phyloP scores from a whole-genome alignment of 345 rosid genomes.

The Viola odorata region DNA sequence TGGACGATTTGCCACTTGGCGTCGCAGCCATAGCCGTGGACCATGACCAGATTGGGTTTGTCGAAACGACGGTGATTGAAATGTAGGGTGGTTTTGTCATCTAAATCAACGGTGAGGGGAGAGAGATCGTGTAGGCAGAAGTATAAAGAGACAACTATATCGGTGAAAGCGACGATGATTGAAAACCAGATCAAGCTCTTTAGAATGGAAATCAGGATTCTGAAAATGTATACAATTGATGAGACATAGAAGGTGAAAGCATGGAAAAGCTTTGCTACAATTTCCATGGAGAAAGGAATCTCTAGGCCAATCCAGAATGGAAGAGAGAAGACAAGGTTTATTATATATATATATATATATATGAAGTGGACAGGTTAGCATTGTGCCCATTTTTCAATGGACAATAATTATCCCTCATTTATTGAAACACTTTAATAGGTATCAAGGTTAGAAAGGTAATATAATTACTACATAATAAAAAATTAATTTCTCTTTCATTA shows the following conservation, averaged over 20 bases:
- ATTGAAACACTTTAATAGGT: too few species aligned
- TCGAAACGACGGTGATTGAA: slow-evolving; percentile 38
- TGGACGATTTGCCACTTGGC: slow-evolving; percentile 63
- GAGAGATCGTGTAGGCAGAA: slow-evolving; percentile 45
- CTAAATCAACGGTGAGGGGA: slow-evolving; percentile 50
- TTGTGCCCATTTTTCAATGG: too few species aligned
- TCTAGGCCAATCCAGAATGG: not conserved
- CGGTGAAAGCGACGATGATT: slow-evolving; percentile 29
- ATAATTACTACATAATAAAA: too few species aligned
- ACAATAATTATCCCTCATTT: too few species aligned
- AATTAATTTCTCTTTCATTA: too few species aligned
- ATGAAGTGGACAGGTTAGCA: too few species aligned
- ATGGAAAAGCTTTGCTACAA: slow-evolving; percentile 6
- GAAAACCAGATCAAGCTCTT: slow-evolving; percentile 10
- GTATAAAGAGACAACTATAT: slow-evolving; percentile 38
- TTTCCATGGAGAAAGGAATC: not conserved
- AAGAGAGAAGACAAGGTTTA: not conserved
- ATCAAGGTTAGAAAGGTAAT: too few species aligned
- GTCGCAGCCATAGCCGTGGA: slow-evolving; percentile 73
- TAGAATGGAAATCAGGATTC: not conserved
- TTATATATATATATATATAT: too few species aligned
- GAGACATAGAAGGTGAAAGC: slow-evolving; percentile 13
- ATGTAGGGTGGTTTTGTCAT: slow-evolving; percentile 53
- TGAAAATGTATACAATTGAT: slow-evolving; percentile 1
- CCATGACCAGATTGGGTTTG: slow-evolving; percentile 43